Evolutionary conservation across 1,284 basidiomycete species (phyloP).

Genomic region (Malassezia japonica): DNA sequence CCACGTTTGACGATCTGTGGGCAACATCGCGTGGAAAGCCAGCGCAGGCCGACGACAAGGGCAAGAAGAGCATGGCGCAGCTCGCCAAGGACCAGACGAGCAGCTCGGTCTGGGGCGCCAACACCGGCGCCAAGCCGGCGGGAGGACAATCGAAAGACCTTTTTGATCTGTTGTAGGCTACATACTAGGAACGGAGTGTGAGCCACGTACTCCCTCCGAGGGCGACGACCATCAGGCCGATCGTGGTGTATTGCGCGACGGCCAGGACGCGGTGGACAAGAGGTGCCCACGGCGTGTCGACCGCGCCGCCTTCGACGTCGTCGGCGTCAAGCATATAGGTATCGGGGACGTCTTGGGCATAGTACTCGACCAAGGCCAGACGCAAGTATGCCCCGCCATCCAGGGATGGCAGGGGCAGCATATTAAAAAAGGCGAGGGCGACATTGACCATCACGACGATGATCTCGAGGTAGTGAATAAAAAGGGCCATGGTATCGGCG

Average conservation of each 20-base stretch:
- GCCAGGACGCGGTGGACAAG: neutral
- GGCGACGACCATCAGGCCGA: neutral
- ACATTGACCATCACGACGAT: slow-evolving; percentile 9
- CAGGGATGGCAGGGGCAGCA: slow-evolving; percentile 17
- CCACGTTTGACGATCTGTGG: slow-evolving; percentile 79
- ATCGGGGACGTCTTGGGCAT: neutral
- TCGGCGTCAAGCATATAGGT: neutral
- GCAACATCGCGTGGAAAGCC: slow-evolving; percentile 62
- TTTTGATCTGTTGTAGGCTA: slow-evolving; percentile 16
- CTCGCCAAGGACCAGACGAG: slow-evolving; percentile 44
- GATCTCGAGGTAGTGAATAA: neutral
- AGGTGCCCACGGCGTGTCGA: neutral
- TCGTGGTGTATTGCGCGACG: neutral
- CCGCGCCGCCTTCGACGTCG: neutral
- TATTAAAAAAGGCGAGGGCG: slow-evolving; percentile 19
- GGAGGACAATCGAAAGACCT: slow-evolving; percentile 7
- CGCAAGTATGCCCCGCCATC: slow-evolving; percentile 15
- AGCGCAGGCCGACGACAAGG: slow-evolving; percentile 16
- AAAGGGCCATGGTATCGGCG: neutral
- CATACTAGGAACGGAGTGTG: neutral
- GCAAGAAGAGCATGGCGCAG: slow-evolving; percentile 47
- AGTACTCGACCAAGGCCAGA: neutral
- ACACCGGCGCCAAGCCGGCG: no score
- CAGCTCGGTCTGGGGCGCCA: slow-evolving; percentile 8
- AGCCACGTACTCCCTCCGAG: slow-evolving; percentile 1